Percentiles rank a stretch among this genome's conserved stretches.
phyloP scores from a whole-genome alignment of 2,329 filamentous ascomycete species.

The Penicillium sp. region DNA sequence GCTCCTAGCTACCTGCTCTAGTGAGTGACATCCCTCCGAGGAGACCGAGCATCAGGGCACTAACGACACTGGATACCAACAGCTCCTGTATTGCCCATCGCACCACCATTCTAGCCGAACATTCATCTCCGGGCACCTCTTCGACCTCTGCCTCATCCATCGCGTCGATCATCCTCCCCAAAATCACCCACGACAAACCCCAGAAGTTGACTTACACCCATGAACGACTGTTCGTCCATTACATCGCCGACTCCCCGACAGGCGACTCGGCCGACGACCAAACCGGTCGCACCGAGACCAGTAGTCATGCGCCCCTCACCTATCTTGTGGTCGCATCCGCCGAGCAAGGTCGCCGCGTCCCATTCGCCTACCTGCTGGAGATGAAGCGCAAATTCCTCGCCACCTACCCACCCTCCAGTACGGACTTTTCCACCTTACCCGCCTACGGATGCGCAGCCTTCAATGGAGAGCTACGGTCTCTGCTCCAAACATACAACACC shows the following conservation, averaged over 20 bases:
- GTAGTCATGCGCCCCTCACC: conserved; percentile 73
- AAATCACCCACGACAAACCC: conserved; percentile 73
- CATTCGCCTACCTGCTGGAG: conserved; percentile 87
- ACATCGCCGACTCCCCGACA: conserved; percentile 80
- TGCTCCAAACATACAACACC: conserved; percentile 82
- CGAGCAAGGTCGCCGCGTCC: conserved; percentile 76
- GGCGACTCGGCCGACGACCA: conserved; percentile 42
- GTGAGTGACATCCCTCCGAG: conserved; percentile 47
- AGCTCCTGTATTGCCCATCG: conserved; percentile 94
- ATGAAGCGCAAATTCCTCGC: conserved; percentile 82
- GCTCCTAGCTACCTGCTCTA: conserved; percentile 66
- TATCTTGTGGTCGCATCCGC: conserved; percentile 86
- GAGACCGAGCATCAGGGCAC: conserved; percentile 5
- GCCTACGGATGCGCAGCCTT: conserved; percentile 88
- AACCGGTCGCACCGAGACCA: conserved; percentile 39
- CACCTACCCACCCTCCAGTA: conserved; percentile 60
- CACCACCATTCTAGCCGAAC: conserved; percentile 87
- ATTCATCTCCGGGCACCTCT: conserved; percentile 78
- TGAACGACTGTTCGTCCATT: conserved; percentile 88
- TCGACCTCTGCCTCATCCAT: conserved; percentile 83
- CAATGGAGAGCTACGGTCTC: conserved; percentile 68
- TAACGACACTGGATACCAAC: conserved; percentile 4
- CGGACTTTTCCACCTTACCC: conserved; percentile 71
- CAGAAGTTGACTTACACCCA: conserved; percentile 95
- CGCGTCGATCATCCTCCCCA: conserved; percentile 89